A percentile compares a stretch with the other conserved stretches of the same genome.
phyloP scores from a whole-genome alignment of 352 stramenopile genomes.

The Globisporangium polare region DNA sequence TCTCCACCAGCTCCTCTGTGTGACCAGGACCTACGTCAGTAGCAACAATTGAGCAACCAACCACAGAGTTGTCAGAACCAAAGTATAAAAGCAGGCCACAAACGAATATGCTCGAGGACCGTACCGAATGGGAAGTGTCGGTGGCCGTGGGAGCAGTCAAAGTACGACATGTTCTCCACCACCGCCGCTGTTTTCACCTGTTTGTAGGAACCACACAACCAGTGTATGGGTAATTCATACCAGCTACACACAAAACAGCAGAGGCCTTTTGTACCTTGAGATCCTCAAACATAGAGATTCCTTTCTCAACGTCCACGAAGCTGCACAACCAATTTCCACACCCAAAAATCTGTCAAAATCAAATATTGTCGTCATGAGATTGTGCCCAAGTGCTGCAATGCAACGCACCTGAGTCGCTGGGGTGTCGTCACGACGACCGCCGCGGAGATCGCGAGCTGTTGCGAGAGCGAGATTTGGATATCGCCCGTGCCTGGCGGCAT shows the following conservation, averaged over 20 bases:
- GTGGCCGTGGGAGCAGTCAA: constrained; percentile 85
- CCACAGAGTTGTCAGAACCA: neutral
- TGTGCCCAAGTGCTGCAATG: too few relatives aligned
- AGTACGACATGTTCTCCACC: constrained; percentile 99
- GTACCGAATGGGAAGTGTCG: constrained; percentile 85
- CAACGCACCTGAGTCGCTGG: constrained; percentile 88
- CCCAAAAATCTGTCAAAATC: too few relatives aligned
- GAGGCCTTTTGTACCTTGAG: constrained; percentile 70
- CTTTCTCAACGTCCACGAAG: constrained; percentile 98
- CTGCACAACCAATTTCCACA: constrained; percentile 31
- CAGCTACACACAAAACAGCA: too few relatives aligned
- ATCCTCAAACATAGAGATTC: constrained; percentile 98
- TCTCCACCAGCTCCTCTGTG: constrained; percentile 68
- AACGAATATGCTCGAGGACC: too few relatives aligned
- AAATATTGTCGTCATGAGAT: too few relatives aligned
- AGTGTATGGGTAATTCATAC: too few relatives aligned
- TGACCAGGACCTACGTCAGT: constrained; percentile 53
- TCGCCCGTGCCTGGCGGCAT: constrained; percentile 99
- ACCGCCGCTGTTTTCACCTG: constrained; percentile 95
- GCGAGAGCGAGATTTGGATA: constrained; percentile 98
- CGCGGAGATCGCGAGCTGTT: constrained; percentile 96
- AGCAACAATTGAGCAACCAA: neutral
- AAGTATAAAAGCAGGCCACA: too few relatives aligned
- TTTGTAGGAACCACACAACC: too few relatives aligned
- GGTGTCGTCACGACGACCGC: constrained; percentile 99